Evolutionary conservation across 805 yeast species (phyloP).

Genomic region (Scheffersomyces spartinae): DNA sequence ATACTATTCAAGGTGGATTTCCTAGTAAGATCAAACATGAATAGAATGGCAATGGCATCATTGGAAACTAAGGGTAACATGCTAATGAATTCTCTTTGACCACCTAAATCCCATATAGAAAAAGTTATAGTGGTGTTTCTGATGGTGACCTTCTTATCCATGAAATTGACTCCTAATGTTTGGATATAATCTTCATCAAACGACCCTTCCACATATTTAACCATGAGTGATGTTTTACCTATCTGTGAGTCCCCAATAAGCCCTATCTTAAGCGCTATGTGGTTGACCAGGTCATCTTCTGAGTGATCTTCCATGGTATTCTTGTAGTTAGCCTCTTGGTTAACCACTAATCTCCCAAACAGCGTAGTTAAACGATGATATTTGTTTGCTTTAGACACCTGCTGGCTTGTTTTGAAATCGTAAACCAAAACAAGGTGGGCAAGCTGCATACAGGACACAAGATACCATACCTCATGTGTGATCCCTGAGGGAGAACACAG

Average conservation of each 20-base stretch:
- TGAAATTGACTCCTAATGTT: constrained; percentile 88
- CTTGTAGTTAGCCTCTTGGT: too few species aligned
- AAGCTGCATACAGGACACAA: too few species aligned
- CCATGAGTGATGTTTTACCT: constrained; percentile 94
- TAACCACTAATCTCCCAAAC: too few species aligned
- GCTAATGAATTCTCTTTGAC: constrained; percentile 87
- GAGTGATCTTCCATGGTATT: too few species aligned
- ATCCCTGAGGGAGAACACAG: too few species aligned
- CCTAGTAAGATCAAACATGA: constrained; percentile 80
- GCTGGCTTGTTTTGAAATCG: too few species aligned
- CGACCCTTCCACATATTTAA: constrained; percentile 89
- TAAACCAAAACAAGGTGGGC: too few species aligned
- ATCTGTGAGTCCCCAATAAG: constrained; percentile 92
- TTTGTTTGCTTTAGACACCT: too few species aligned
- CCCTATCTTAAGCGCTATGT: constrained; percentile 78
- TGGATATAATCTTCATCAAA: constrained; percentile 89
- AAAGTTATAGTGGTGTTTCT: constrained; percentile 82
- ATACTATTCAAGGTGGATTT: constrained; percentile 78
- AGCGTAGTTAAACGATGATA: too few species aligned
- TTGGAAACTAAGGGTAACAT: constrained; percentile 89
- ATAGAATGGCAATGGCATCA: constrained; percentile 85
- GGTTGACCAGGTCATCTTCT: too few species aligned
- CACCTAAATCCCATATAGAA: constrained; percentile 93
- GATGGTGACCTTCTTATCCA: constrained; percentile 80
- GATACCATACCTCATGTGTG: too few species aligned